These are phyloP conservation scores for Keithomyces neogunnii DNA, from an alignment of 2,329 filamentous ascomycete species.

Conservation along the genomic window DNA sequence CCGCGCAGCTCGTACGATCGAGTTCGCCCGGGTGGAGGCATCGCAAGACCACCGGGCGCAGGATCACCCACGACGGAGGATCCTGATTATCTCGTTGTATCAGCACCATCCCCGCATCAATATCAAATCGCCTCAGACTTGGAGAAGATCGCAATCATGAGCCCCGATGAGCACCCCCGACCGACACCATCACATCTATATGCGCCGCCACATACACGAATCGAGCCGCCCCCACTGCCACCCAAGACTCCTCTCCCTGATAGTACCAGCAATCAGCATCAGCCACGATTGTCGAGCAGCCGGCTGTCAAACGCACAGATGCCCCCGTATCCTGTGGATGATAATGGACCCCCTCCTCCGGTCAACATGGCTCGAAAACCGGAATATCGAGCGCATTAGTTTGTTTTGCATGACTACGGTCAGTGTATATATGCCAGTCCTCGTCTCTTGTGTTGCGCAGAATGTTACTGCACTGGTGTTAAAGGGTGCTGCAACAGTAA, in stretches of 20 bases:
- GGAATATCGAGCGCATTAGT: slow-evolving; percentile 42
- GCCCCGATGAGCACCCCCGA: slow-evolving; percentile 48
- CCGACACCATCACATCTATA: slow-evolving; percentile 24
- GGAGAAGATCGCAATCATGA: slow-evolving; percentile 61
- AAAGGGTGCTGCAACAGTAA: not conserved
- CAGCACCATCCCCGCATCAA: slow-evolving; percentile 49
- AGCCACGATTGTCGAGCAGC: slow-evolving; percentile 18
- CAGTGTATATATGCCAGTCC: not conserved
- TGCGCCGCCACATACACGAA: slow-evolving; percentile 24
- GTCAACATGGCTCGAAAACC: slow-evolving; percentile 86
- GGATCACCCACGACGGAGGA: slow-evolving; percentile 28
- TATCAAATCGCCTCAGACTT: slow-evolving; percentile 49
- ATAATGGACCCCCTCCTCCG: slow-evolving; percentile 70
- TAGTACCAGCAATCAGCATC: slow-evolving; percentile 17
- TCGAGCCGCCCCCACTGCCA: slow-evolving; percentile 62
- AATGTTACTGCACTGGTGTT: not conserved
- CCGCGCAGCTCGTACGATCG: slow-evolving; percentile 44
- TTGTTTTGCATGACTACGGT: not conserved
- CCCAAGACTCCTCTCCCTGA: slow-evolving; percentile 69
- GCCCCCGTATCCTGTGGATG: slow-evolving; percentile 72
- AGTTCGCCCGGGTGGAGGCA: slow-evolving; percentile 25
- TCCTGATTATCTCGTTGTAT: slow-evolving; percentile 45
- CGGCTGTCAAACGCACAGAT: slow-evolving; percentile 26
- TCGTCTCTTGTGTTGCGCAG: not conserved
- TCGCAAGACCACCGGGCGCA: slow-evolving; percentile 18